These are phyloP conservation scores for Thielaviopsis cerberus DNA, from an alignment of 2,329 filamentous ascomycete species.

Conservation along the genomic window DNA sequence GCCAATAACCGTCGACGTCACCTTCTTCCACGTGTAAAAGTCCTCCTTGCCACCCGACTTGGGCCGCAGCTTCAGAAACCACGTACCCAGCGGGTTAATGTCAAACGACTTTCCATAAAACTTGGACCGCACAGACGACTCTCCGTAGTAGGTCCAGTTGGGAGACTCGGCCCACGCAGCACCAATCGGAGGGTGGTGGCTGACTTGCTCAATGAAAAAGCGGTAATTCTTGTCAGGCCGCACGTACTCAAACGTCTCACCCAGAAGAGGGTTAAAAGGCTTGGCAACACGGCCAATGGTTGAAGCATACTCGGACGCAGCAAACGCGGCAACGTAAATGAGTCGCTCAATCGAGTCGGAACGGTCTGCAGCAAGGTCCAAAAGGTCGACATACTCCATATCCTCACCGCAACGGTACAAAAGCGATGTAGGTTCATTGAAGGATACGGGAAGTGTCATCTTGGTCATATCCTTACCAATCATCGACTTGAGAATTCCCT, in stretches of 20 bases:
- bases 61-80: slow-evolving; percentile 78
- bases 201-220: slow-evolving; percentile 97
- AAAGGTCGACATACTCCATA: slow-evolving; percentile 89
- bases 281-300: slow-evolving; percentile 94
- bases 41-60: slow-evolving; percentile 59
- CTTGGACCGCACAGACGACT: slow-evolving; percentile 86
- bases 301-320: slow-evolving; percentile 88
- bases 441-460: slow-evolving; percentile 95
- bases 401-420: slow-evolving; percentile 91
- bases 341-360: slow-evolving; percentile 77
- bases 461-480: slow-evolving; percentile 99
- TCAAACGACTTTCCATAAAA: slow-evolving; percentile 97
- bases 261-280: slow-evolving; percentile 89
- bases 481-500: slow-evolving; percentile 98
- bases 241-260: slow-evolving; percentile 93
- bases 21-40: slow-evolving; percentile 97
- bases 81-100: slow-evolving; percentile 87
- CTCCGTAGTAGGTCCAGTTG: slow-evolving; percentile 94
- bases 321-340: slow-evolving; percentile 88
- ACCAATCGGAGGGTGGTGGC: slow-evolving; percentile 87
- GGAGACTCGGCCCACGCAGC: slow-evolving; percentile 83
- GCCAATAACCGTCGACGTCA: slow-evolving; percentile 89
- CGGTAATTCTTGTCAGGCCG: slow-evolving; percentile 92
- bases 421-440: slow-evolving; percentile 93
- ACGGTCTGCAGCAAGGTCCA: slow-evolving; percentile 74